Evolutionary conservation across 768 basidiomycete genomes (phyloP).

Genomic region (Panaeolus cyanescens): DNA sequence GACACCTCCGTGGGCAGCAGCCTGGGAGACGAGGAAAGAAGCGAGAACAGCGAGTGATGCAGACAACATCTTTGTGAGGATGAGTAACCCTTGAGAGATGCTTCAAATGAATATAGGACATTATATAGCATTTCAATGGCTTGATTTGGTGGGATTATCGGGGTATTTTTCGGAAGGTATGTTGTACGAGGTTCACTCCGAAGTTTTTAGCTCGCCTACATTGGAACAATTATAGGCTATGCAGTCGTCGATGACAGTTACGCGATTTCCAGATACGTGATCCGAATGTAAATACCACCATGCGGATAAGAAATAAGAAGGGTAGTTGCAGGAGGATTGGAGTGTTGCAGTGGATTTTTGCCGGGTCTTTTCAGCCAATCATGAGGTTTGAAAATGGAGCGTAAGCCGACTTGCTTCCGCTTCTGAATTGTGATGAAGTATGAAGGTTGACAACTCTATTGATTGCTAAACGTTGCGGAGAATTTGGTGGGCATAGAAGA

Average conservation of each 20-base stretch:
- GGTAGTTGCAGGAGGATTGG: not conserved
- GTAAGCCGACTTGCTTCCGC: constrained; percentile 21
- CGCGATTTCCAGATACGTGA: not conserved
- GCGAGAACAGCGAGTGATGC: constrained; percentile 25
- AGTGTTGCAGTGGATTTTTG: constrained; percentile 3
- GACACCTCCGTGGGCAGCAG: constrained; percentile 38
- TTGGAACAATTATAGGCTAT: not conserved
- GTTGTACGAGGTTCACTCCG: constrained; percentile 6
- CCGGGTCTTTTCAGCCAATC: constrained; percentile 10
- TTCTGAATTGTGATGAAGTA: constrained; percentile 2
- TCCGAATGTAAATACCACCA: not conserved
- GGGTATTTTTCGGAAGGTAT: constrained; percentile 12
- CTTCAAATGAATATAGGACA: not conserved
- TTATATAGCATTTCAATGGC: not conserved
- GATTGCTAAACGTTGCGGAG: not conserved
- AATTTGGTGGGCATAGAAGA: not conserved
- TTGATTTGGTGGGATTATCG: not conserved
- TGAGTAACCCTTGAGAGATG: not conserved
- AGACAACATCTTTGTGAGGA: constrained; percentile 18
- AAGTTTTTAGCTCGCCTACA: constrained; percentile 8
- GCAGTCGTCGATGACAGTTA: not conserved
- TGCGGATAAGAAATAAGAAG: not conserved
- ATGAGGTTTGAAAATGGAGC: constrained; percentile 8
- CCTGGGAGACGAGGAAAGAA: constrained; percentile 30
- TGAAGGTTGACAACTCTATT: not conserved